A percentile compares a stretch with the other conserved stretches of the same genome.
Conservation (phyloP, 1,139 yeast species). For the Suhomyces wounanorum region DNA sequence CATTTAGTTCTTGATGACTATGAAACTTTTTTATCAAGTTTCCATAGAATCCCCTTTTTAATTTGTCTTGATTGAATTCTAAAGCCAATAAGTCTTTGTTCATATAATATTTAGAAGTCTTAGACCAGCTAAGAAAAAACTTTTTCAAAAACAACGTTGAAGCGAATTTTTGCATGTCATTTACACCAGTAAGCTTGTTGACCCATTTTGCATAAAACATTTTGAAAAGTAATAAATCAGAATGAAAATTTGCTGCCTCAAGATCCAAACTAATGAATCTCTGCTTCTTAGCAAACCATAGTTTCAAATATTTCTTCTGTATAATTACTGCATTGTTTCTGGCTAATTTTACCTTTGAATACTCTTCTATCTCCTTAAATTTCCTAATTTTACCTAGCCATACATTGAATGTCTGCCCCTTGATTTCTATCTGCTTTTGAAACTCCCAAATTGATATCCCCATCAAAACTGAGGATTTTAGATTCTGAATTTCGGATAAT, state of each 20-base stretch:
- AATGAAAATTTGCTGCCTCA: constrained; percentile 16
- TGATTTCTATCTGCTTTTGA: constrained; percentile 4
- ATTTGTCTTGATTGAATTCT: not conserved
- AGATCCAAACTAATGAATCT: constrained; percentile 15
- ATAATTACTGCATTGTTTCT: not conserved
- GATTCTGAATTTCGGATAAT: not conserved
- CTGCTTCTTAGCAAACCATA: constrained; percentile 20
- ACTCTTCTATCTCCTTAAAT: not conserved
- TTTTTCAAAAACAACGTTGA: not conserved
- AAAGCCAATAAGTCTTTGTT: not conserved
- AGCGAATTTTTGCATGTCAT: constrained; percentile 2
- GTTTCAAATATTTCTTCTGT: constrained; percentile 11
- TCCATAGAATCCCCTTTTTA: not conserved
- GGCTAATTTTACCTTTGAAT: not conserved
- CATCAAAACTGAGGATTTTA: constrained; percentile 30
- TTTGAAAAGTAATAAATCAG: constrained; percentile 6
- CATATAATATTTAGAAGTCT: not conserved
- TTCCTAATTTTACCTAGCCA: constrained; percentile 16
- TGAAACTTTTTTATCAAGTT: not conserved
- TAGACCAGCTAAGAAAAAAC: constrained; percentile 9
- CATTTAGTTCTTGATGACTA: not conserved
- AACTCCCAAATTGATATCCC: constrained; percentile 25
- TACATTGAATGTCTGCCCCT: constrained; percentile 9
- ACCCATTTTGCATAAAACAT: not conserved
- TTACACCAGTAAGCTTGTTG: not conserved